Conservation (phyloP, 805 yeast species). For the Candida xyloterini region DNA sequence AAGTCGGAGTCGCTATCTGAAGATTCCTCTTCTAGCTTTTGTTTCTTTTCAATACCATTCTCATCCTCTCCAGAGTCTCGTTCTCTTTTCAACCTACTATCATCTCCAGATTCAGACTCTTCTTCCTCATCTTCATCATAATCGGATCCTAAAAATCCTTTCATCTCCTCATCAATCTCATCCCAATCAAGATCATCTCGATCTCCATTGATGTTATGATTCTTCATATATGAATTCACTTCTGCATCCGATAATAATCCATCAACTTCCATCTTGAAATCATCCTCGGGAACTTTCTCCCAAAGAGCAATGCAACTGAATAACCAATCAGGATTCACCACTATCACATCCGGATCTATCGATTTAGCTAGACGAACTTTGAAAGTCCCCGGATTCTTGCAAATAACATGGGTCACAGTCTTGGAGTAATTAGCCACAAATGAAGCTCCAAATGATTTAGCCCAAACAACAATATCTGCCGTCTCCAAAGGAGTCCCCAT, state of each 20-base stretch:
- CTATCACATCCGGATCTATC: slow-evolving; percentile 54
- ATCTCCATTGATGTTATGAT: slow-evolving; percentile 38
- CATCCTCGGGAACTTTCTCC: slow-evolving; percentile 63
- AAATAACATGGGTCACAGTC: slow-evolving; percentile 83
- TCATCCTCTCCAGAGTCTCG: slow-evolving; percentile 23
- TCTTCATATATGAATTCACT: slow-evolving; percentile 42
- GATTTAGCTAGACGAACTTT: slow-evolving; percentile 80
- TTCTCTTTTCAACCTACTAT: slow-evolving; percentile 18
- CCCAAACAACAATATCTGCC: slow-evolving; percentile 92
- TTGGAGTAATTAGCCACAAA: slow-evolving; percentile 70
- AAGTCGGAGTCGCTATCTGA: slow-evolving; percentile 42
- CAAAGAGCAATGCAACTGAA: slow-evolving; percentile 81
- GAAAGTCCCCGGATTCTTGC: slow-evolving; percentile 74
- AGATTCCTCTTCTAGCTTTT: slow-evolving; percentile 10
- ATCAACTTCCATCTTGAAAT: slow-evolving; percentile 52
- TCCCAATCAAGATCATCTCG: slow-evolving; percentile 46
- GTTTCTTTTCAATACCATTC: slow-evolving; percentile 19
- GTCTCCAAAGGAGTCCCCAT: slow-evolving; percentile 66
- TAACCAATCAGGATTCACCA: slow-evolving; percentile 93
- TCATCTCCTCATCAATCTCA: slow-evolving; percentile 57
- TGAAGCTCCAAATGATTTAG: slow-evolving; percentile 84
- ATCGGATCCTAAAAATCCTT: slow-evolving; percentile 46
- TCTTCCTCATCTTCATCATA: slow-evolving; percentile 39
- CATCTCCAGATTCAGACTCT: slow-evolving; percentile 14
- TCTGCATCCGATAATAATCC: slow-evolving; percentile 43